Percentiles rank a stretch among this genome's conserved stretches.
These are phyloP conservation scores for Candida patagonica DNA, from an alignment of 805 yeast species.

Conservation along the genomic window DNA sequence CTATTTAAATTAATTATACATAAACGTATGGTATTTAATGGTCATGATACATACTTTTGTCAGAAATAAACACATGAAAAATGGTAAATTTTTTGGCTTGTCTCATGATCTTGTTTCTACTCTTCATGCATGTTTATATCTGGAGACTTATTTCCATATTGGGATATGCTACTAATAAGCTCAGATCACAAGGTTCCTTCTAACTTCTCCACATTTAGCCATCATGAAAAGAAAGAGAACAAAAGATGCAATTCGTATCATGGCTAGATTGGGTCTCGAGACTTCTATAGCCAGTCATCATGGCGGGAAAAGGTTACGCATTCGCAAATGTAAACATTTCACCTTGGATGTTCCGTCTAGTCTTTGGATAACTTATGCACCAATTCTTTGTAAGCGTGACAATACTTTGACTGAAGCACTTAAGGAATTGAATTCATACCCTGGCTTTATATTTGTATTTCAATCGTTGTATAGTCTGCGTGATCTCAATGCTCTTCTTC, in stretches of 20 bases:
- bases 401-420: not conserved
- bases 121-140: no score
- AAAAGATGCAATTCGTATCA: not conserved
- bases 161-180: no score
- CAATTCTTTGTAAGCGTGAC: not conserved
- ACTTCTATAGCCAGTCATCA: not conserved
- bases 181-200: no score
- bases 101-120: no score
- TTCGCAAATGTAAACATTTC: not conserved
- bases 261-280: not conserved
- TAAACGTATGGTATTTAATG: no score
- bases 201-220: not conserved
- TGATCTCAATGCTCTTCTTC: constrained; percentile 2
- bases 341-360: not conserved
- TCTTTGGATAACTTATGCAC: not conserved
- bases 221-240: not conserved
- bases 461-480: not conserved
- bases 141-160: no score
- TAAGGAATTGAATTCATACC: not conserved
- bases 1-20: no score
- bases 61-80: no score
- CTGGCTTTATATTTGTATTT: not conserved
- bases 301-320: not conserved
- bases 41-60: no score
- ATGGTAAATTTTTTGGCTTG: no score